phyloP scores from a whole-genome alignment of 192 early-diverging fungal species.

The Phycomyces blakesleeanus region DNA sequence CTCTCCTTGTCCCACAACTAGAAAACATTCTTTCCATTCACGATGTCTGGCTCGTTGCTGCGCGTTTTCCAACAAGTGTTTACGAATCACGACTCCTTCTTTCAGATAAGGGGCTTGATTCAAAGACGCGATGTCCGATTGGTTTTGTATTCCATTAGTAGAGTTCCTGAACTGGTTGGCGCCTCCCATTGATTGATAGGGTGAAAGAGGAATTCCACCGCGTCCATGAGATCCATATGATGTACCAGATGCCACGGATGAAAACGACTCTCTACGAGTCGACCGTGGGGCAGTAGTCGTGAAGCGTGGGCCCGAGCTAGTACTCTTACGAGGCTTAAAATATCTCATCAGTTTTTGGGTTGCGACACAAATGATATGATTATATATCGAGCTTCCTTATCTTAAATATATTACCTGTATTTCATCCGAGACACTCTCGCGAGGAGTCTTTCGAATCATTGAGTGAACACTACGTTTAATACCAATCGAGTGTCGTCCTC shows the following conservation, averaged over 20 bases:
- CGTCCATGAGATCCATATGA: slow-evolving; percentile 11
- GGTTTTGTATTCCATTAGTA: too few relatives aligned
- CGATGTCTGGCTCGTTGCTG: slow-evolving; percentile 76
- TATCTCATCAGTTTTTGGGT: not conserved
- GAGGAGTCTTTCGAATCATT: slow-evolving; percentile 18
- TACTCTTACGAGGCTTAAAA: not conserved
- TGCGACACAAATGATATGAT: too few relatives aligned
- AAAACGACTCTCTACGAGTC: slow-evolving; percentile 12
- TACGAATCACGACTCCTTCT: slow-evolving; percentile 77
- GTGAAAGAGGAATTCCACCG: not conserved
- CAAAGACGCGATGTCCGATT: not conserved
- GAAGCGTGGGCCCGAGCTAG: not conserved
- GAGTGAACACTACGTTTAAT: slow-evolving; percentile 27
- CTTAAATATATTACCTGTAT: slow-evolving; percentile 17
- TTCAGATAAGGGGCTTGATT: slow-evolving; percentile 37
- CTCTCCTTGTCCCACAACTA: slow-evolving; percentile 63
- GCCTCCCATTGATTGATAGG: slow-evolving; percentile 3
- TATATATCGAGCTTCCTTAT: too few relatives aligned
- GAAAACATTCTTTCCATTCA: slow-evolving; percentile 77
- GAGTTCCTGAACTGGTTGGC: too few relatives aligned
- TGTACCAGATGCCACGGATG: slow-evolving; percentile 11
- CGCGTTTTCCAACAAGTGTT: slow-evolving; percentile 73
- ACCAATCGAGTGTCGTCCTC: slow-evolving; percentile 7
- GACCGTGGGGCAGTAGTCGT: slow-evolving; percentile 1
- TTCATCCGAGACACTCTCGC: slow-evolving; percentile 18